Evolutionary conservation across 345 rosid species (phyloP).

Genomic region (Linum lewisii): DNA sequence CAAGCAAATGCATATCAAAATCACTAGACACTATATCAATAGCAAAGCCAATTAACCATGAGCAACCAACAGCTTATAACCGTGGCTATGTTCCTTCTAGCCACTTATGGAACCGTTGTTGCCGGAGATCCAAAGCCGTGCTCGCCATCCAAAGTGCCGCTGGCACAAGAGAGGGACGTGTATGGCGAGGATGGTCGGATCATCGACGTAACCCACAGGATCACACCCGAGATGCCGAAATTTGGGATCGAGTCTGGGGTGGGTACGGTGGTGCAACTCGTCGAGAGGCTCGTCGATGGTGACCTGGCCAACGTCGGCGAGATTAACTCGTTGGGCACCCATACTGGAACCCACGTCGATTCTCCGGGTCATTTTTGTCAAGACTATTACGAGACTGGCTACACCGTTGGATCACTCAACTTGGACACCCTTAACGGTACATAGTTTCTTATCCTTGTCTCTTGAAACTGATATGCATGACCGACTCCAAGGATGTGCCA

Average conservation of each 20-base stretch:
- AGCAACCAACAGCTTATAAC: too few relatives aligned
- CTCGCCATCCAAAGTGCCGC: background rate
- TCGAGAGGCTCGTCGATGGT: background rate
- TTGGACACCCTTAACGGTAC: background rate
- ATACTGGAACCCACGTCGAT: background rate
- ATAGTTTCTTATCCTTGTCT: background rate
- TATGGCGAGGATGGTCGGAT: background rate
- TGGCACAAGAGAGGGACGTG: background rate
- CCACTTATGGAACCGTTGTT: too few relatives aligned
- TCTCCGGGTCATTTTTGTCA: background rate
- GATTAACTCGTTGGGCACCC: background rate
- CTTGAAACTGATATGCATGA: background rate
- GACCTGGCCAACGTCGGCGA: background rate
- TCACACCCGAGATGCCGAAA: background rate
- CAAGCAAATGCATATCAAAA: too few relatives aligned
- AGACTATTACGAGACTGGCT: background rate
- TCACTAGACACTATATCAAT: too few relatives aligned
- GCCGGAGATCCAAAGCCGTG: too few relatives aligned
- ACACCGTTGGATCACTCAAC: background rate
- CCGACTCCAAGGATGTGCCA: too few relatives aligned
- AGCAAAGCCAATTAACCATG: too few relatives aligned
- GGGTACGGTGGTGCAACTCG: background rate
- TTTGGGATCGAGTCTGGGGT: background rate
- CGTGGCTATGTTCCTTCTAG: too few relatives aligned
- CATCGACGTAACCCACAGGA: background rate